These are phyloP conservation scores for Botryobasidium botryosum DNA, from an alignment of 768 basidiomycete species.

Conservation along the genomic window DNA sequence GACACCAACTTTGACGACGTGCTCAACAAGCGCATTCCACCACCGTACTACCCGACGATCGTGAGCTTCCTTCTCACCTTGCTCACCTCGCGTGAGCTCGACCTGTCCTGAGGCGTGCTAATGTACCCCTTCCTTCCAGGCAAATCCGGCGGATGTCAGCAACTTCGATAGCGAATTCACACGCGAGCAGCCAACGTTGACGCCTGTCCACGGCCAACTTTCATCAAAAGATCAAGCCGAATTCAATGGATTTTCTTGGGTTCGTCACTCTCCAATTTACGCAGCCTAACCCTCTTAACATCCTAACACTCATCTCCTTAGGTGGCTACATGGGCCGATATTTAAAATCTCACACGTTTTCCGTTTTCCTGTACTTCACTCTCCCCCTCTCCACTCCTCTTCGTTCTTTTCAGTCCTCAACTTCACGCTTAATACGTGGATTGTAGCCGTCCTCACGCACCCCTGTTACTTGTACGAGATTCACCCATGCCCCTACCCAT, in stretches of 20 bases:
- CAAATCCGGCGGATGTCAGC: slow-evolving; percentile 21
- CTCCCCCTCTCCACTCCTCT: no score
- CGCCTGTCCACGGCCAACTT: slow-evolving; percentile 90
- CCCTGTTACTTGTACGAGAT: no score
- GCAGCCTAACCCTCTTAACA: background rate
- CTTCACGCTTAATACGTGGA: no score
- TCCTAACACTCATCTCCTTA: slow-evolving; percentile 5
- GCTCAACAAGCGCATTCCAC: slow-evolving; percentile 90
- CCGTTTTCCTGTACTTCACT: no score
- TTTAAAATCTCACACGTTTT: no score
- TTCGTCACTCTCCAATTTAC: slow-evolving; percentile 16
- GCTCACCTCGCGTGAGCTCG: slow-evolving; percentile 9
- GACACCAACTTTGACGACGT: slow-evolving; percentile 96
- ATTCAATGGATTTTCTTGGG: slow-evolving; percentile 97
- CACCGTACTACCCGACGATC: slow-evolving; percentile 93
- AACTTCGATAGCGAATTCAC: slow-evolving; percentile 98
- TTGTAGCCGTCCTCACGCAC: no score
- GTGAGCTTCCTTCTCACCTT: slow-evolving; percentile 40
- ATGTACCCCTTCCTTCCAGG: slow-evolving; percentile 13
- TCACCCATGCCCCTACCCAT: no score
- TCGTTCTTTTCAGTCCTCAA: no score
- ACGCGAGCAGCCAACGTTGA: slow-evolving; percentile 87
- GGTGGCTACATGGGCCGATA: slow-evolving; percentile 23
- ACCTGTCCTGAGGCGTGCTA: no score
- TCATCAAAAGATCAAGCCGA: slow-evolving; percentile 82